These are phyloP conservation scores for Elsinoe fawcettii DNA, from an alignment of 2,329 filamentous ascomycete species.

Conservation along the genomic window DNA sequence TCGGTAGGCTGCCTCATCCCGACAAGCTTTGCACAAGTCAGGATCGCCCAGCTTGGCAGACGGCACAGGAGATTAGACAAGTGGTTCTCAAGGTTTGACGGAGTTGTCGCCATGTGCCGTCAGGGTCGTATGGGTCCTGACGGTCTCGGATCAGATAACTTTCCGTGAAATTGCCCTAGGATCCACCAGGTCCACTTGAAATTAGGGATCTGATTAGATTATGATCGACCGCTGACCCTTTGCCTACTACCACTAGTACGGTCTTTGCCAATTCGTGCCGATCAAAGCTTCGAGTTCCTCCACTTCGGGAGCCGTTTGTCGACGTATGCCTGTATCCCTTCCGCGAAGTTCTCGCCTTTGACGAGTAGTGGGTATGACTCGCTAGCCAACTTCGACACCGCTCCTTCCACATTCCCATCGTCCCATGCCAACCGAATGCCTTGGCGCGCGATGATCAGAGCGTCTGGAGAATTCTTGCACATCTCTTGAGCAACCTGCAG, in stretches of 20 bases:
- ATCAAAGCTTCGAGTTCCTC: constrained; percentile 42
- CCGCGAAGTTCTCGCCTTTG: constrained; percentile 43
- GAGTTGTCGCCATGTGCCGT: no score
- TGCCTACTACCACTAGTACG: background rate
- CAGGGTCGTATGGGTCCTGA: background rate
- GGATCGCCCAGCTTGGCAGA: no score
- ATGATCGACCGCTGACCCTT: background rate
- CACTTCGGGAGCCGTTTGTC: constrained; percentile 44
- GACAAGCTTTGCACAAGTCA: no score
- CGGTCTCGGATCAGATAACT: background rate
- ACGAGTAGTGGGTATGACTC: constrained; percentile 35
- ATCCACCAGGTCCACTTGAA: background rate
- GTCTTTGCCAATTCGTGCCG: background rate
- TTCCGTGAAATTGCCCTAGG: background rate
- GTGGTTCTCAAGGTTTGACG: no score
- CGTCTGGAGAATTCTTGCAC: constrained; percentile 21
- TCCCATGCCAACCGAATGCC: constrained; percentile 22
- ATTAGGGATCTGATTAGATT: background rate
- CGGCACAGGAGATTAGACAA: no score
- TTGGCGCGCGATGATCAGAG: constrained; percentile 20
- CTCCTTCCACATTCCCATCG: constrained; percentile 18
- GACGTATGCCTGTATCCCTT: constrained; percentile 46
- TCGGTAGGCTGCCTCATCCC: no score
- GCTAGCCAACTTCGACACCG: constrained; percentile 32
- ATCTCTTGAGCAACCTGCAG: constrained; percentile 19